Conservation (phyloP, 2,329 filamentous ascomycete genomes). For the Cordyceps farinosa region DNA sequence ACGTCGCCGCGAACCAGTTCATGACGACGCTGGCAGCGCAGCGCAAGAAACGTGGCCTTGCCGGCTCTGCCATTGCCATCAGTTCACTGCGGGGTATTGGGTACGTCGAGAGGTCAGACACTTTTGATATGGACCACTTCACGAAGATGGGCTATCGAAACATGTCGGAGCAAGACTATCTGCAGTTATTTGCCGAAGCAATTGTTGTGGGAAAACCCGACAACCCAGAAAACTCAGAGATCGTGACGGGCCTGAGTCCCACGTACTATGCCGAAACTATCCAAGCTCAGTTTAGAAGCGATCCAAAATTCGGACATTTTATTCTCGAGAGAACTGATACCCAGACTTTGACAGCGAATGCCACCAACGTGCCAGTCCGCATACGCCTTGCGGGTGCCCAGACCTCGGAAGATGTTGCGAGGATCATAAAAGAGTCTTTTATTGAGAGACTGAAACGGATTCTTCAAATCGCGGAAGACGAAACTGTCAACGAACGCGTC, state of each 20-base stretch:
- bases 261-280: conserved; percentile 3
- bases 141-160: conserved; percentile 21
- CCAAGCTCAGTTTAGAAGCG: neutral
- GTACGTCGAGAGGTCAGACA: conserved; percentile 30
- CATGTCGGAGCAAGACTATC: conserved; percentile 30
- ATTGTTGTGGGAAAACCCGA: conserved; percentile 24
- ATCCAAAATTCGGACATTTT: conserved; percentile 8
- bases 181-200: conserved; percentile 30
- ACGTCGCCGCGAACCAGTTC: conserved; percentile 11
- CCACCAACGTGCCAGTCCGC: neutral
- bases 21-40: neutral
- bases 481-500: neutral
- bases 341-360: neutral
- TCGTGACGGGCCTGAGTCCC: conserved; percentile 15
- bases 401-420: neutral
- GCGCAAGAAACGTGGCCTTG: conserved; percentile 23
- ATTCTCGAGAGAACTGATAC: neutral
- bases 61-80: conserved; percentile 28
- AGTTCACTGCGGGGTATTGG: conserved; percentile 38
- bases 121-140: conserved; percentile 20
- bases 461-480: neutral
- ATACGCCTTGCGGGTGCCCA: neutral
- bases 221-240: conserved; percentile 4
- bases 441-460: conserved; percentile 3
- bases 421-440: neutral